Percentiles rank a stretch among this genome's conserved stretches.
These are phyloP conservation scores for Protomyces pachydermus DNA, from an alignment of 1,139 yeast genomes.

Conservation along the genomic window DNA sequence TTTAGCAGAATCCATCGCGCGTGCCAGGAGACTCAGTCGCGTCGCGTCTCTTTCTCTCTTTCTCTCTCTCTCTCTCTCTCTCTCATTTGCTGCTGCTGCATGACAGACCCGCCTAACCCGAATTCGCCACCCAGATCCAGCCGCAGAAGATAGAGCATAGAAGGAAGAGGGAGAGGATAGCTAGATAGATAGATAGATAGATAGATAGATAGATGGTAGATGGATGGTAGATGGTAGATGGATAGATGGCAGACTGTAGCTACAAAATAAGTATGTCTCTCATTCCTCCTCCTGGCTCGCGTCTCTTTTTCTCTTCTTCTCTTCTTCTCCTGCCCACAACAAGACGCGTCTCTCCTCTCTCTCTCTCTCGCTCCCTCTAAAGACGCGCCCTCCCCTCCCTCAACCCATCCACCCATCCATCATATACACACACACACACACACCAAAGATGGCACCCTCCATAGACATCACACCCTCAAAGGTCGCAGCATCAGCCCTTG, in stretches of 20 bases:
- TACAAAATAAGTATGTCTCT: too few species aligned
- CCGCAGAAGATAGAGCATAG: background rate
- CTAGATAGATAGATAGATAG: background rate
- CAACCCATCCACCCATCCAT: background rate
- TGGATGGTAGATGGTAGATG: too few species aligned
- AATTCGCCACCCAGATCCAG: background rate
- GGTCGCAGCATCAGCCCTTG: slow-evolving; percentile 19
- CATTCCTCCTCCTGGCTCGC: background rate
- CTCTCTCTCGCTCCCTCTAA: background rate
- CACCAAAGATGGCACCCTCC: slow-evolving; percentile 19
- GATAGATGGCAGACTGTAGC: too few species aligned
- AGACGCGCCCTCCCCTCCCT: background rate
- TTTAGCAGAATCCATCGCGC: too few species aligned
- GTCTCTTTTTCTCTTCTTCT: background rate
- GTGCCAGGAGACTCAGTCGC: too few species aligned
- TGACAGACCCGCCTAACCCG: background rate
- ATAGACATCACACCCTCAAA: slow-evolving; percentile 22
- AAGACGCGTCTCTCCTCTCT: background rate
- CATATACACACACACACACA: background rate
- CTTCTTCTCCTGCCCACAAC: background rate
- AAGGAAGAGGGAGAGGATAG: background rate
- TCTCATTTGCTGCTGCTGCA: too few species aligned
- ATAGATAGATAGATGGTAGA: background rate
- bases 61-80: too few species aligned
- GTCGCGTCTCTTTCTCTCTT: too few species aligned